These are phyloP conservation scores for Leccinum solheimii DNA, from an alignment of 1,284 basidiomycete genomes.

Conservation along the genomic window DNA sequence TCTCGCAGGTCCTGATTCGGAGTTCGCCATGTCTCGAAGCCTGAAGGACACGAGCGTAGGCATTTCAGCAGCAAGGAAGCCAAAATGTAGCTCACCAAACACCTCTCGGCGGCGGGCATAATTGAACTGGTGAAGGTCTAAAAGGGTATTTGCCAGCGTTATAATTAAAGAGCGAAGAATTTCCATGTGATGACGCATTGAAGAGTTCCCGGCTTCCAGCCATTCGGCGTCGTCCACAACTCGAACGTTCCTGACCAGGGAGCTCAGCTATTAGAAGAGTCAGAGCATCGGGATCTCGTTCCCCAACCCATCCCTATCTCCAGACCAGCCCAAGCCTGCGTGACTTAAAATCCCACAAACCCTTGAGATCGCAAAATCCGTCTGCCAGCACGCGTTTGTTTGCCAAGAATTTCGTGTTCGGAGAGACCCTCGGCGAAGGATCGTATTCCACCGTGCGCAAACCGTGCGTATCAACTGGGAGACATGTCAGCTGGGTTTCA, in stretches of 20 bases:
- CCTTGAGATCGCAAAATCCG: conserved; percentile 47
- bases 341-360: conserved; percentile 29
- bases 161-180: too few species aligned
- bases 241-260: conserved; percentile 52
- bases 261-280: conserved; percentile 49
- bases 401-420: conserved; percentile 69
- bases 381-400: conserved; percentile 50
- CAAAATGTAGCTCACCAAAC: conserved; percentile 64
- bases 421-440: conserved; percentile 69
- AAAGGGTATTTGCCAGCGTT: conserved; percentile 51
- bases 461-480: conserved; percentile 48
- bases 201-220: too few species aligned
- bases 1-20: conserved; percentile 57
- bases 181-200: too few species aligned
- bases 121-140: conserved; percentile 61
- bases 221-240: too few species aligned
- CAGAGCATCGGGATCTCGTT: conserved; percentile 18
- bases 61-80: conserved; percentile 57
- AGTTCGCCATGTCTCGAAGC: conserved; percentile 52
- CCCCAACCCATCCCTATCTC: conserved; percentile 11
- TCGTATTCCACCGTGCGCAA: conserved; percentile 73
- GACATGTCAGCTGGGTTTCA: too few species aligned
- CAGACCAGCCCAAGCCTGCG: conserved; percentile 1
- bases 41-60: conserved; percentile 68
- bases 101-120: conserved; percentile 65